phyloP scores from a whole-genome alignment of 2,329 filamentous ascomycete genomes.

The Canariomyces notabilis region DNA sequence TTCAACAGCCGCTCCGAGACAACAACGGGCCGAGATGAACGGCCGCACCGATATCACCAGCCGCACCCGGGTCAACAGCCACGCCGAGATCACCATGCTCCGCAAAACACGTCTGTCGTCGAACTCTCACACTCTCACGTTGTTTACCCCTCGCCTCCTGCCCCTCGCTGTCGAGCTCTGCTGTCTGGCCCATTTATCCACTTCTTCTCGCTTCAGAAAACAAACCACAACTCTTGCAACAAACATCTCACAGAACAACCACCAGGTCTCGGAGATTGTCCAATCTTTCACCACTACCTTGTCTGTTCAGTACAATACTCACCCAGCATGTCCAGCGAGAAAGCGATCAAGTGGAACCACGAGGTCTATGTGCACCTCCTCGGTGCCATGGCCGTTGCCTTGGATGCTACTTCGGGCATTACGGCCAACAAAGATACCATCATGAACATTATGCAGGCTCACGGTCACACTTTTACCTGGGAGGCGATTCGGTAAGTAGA shows the following conservation, averaged over 20 bases:
- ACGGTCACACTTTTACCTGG: slow-evolving; percentile 36
- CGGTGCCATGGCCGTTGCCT: slow-evolving; percentile 15
- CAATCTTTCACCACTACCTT: background rate
- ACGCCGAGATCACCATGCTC: too few relatives aligned
- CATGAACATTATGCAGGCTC: slow-evolving; percentile 20
- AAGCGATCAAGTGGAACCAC: slow-evolving; percentile 24
- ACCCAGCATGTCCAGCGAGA: background rate
- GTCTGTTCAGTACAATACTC: background rate
- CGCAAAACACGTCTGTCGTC: too few relatives aligned
- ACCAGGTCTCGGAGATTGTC: background rate
- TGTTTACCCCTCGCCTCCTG: background rate
- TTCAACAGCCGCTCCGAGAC: too few relatives aligned
- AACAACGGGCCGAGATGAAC: too few relatives aligned
- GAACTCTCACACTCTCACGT: too few relatives aligned
- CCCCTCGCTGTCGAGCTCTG: background rate
- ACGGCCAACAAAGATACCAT: slow-evolving; percentile 22
- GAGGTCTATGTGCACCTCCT: slow-evolving; percentile 23
- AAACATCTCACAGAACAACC: background rate
- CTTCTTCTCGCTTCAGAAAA: background rate
- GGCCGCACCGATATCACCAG: too few relatives aligned
- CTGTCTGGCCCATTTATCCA: background rate
- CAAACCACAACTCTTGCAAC: background rate
- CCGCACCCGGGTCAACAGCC: too few relatives aligned
- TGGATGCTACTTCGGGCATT: background rate
- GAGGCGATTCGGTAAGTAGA: slow-evolving; percentile 37